phyloP scores from a whole-genome alignment of 345 rosid genomes.

The Balakata baccata region DNA sequence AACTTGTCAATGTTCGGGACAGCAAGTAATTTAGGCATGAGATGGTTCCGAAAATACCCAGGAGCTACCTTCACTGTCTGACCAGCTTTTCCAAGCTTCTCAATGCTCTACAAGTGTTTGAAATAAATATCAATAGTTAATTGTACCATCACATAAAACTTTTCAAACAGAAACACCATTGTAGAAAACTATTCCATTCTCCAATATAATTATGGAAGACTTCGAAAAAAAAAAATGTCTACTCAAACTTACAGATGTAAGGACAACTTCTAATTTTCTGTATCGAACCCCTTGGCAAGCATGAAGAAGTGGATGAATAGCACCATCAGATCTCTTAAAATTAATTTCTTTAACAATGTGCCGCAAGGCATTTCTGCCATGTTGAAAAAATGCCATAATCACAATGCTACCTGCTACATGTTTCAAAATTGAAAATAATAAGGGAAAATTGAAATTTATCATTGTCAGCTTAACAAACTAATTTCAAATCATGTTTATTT shows the following conservation, averaged over 20 bases:
- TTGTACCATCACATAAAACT: not conserved
- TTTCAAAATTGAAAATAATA: not conserved
- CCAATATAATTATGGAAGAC: not conserved
- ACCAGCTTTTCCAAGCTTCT: slow-evolving; percentile 94
- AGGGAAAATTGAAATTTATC: not conserved
- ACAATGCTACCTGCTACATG: slow-evolving; percentile 1
- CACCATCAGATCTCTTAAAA: slow-evolving; percentile 30
- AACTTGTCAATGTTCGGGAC: slow-evolving; percentile 91
- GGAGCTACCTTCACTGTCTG: slow-evolving; percentile 93
- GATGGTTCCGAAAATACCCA: slow-evolving; percentile 82
- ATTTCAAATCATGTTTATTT: not conserved
- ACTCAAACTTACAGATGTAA: slow-evolving; percentile 61
- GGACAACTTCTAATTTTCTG: slow-evolving; percentile 82
- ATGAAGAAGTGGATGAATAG: slow-evolving; percentile 56
- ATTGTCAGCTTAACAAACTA: not conserved
- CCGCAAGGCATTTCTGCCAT: slow-evolving; percentile 43
- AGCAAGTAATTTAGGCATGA: slow-evolving; percentile 92
- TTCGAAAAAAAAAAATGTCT: not conserved
- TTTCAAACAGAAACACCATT: not conserved
- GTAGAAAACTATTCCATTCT: not conserved
- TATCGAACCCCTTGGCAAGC: slow-evolving; percentile 80
- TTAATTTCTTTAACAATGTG: slow-evolving; percentile 32
- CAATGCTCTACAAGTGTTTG: slow-evolving; percentile 49
- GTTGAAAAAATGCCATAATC: slow-evolving; percentile 41
- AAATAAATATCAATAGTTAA: not conserved